Evolutionary conservation across 495 filamentous ascomycete genomes (phyloP).

Genomic region (Penicillium taxi): DNA sequence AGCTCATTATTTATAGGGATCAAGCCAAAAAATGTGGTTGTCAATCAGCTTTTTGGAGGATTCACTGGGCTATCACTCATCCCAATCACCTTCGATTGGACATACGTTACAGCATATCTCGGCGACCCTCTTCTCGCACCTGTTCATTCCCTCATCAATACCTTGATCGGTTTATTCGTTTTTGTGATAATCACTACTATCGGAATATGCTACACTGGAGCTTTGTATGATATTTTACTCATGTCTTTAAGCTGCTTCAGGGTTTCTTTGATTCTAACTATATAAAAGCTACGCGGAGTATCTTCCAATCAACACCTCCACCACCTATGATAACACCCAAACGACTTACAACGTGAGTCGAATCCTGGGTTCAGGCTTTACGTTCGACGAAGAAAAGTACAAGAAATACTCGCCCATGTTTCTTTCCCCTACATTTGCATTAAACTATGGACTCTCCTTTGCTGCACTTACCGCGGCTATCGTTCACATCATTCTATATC

Average conservation of each 20-base stretch:
- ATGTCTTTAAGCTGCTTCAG: background rate
- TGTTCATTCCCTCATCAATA: constrained; percentile 52
- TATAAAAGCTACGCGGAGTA: constrained; percentile 29
- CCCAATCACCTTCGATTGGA: constrained; percentile 60
- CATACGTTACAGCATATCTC: constrained; percentile 49
- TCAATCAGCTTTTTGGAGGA: constrained; percentile 56
- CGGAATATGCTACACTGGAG: constrained; percentile 46
- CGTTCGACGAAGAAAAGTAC: constrained; percentile 47
- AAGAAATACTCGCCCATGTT: constrained; percentile 55
- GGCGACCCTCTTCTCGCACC: constrained; percentile 51
- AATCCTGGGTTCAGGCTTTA: constrained; percentile 44
- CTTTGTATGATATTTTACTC: constrained; percentile 34
- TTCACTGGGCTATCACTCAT: constrained; percentile 48
- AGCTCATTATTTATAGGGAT: constrained; percentile 24
- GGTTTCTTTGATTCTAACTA: constrained; percentile 1
- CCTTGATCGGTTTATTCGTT: constrained; percentile 48
- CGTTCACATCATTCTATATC: constrained; percentile 49
- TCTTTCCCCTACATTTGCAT: constrained; percentile 53
- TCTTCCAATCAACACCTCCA: constrained; percentile 52
- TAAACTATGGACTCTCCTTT: constrained; percentile 56
- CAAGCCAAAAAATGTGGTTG: constrained; percentile 46
- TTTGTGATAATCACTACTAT: constrained; percentile 46
- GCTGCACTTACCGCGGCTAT: constrained; percentile 51
- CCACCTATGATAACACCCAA: constrained; percentile 55
- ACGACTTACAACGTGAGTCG: constrained; percentile 44